Percentiles rank a stretch among this genome's conserved stretches.
Evolutionary conservation across 1,284 basidiomycete genomes (phyloP).

Genomic region (Athelia psychrophila): DNA sequence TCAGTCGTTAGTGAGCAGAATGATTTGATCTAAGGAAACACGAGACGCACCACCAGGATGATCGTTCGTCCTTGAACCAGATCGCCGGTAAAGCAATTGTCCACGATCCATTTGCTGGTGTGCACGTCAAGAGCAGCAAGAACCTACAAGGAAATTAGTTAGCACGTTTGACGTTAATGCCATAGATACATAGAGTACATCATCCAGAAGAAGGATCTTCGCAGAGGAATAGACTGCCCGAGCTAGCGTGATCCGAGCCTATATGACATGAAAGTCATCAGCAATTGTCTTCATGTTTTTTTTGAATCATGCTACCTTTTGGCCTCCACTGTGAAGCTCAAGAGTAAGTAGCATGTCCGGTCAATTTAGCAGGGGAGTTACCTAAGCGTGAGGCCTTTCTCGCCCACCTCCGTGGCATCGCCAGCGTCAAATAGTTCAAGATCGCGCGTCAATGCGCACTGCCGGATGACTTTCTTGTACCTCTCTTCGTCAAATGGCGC

Average conservation of each 20-base stretch:
- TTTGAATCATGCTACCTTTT: not conserved
- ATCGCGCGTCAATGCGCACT: slow-evolving; percentile 64
- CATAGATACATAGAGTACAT: slow-evolving; percentile 48
- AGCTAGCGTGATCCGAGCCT: slow-evolving; percentile 41
- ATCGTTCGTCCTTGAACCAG: slow-evolving; percentile 57
- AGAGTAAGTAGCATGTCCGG: not conserved
- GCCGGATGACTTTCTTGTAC: slow-evolving; percentile 59
- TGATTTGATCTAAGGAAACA: not conserved
- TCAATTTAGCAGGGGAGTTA: not conserved
- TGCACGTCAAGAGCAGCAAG: slow-evolving; percentile 49
- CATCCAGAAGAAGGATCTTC: slow-evolving; percentile 62
- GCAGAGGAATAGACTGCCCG: slow-evolving; percentile 73
- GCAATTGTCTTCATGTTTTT: not conserved
- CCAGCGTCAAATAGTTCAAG: slow-evolving; percentile 70
- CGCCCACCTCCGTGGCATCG: slow-evolving; percentile 71
- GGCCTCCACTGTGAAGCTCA: not conserved
- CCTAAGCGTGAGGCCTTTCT: slow-evolving; percentile 57
- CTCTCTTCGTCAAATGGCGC: slow-evolving; percentile 69
- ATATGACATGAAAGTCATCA: not conserved
- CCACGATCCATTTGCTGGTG: slow-evolving; percentile 60
- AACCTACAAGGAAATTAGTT: not conserved
- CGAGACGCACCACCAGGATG: slow-evolving; percentile 59
- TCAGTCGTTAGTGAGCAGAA: not conserved
- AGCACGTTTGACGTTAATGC: slow-evolving; percentile 5
- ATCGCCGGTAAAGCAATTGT: slow-evolving; percentile 60